Base-by-base conservation (phyloP, 495 filamentous ascomycete species). In the Geoglossum glabrum region DNA sequence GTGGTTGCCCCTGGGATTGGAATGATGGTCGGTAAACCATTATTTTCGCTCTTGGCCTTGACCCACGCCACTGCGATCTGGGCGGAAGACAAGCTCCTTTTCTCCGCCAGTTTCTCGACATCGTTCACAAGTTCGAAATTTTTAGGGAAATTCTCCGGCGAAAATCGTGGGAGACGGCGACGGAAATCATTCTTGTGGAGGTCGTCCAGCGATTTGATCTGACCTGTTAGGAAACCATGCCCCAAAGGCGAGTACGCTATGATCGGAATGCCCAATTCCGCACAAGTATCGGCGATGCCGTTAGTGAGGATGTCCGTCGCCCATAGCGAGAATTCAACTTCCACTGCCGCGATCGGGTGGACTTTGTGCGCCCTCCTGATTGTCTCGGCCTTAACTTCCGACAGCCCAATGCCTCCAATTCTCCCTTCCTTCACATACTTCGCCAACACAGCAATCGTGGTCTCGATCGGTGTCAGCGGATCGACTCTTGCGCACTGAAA, bases 61-160 rank as follows among this genome's bases (percentile, higher is more conserved):
- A 83, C 71, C 88, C 90, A 96, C 23, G 71, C 76, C 56, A 95
- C 71, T 11, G 87, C 89, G 36, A 95, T 70, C 71, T 96, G 88
- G 1, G 79, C 79, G 0, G 83, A 73, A 11, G 83, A 86, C 61
- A 78, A 78, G 13, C 78, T 79, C 72, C 90, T 94, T 61, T 73
- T 70, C 60, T 70, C 63, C 5, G 89, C 87, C 54, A 95, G 62
- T 49, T 73, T 73, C 60, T 81, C 73, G 30, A 95, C 69, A 60
- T 81, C 76, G 2, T 73, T 62, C 34, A 84, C 80, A 11, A 95
- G 76, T 67, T 82, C 72, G 17, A 89, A 59, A 69, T 95, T 95
- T 59, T 79, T 71, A 56, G 79, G 71, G 65, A 92, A 86, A 65
- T 78, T 79, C 31, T 78, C 85, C 9, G 75, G 74, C 59, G 76